These are phyloP conservation scores for Hypericum perforatum DNA, from an alignment of 345 rosid species.

Conservation along the genomic window DNA sequence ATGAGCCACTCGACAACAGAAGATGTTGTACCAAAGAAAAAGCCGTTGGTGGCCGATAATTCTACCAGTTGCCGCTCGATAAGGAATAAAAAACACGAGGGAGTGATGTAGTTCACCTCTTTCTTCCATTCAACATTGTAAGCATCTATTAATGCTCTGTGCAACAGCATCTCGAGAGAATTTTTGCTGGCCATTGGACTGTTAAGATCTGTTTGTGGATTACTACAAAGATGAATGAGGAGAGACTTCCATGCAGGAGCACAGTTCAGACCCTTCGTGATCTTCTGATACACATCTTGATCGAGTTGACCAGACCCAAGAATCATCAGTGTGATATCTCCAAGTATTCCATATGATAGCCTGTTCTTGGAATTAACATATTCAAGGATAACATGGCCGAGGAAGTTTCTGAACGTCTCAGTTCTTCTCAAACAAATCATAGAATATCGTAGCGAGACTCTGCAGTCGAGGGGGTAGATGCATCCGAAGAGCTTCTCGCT, in stretches of 20 bases:
- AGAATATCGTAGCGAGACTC: constrained; percentile 16
- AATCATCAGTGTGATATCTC: constrained; percentile 24
- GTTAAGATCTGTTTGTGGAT: background rate
- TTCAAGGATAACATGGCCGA: constrained; percentile 15
- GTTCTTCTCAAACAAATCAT: constrained; percentile 28
- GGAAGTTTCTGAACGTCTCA: constrained; percentile 13
- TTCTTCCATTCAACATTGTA: constrained; percentile 26
- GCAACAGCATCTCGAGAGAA: constrained; percentile 13
- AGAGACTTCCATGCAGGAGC: constrained; percentile 26
- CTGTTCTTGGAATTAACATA: background rate
- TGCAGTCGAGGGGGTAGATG: constrained; percentile 32
- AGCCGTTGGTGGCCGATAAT: constrained; percentile 11
- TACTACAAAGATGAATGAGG: constrained; percentile 12
- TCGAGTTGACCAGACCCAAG: constrained; percentile 29
- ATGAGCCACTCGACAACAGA: constrained; percentile 35
- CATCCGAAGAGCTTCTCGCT: constrained; percentile 6
- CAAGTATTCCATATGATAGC: constrained; percentile 30
- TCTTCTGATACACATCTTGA: constrained; percentile 3
- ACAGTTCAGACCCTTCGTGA: constrained; percentile 5
- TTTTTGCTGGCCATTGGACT: background rate
- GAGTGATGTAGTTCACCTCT: constrained; percentile 26
- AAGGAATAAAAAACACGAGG: constrained; percentile 35
- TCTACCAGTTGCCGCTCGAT: constrained; percentile 31
- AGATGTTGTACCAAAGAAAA: constrained; percentile 19
- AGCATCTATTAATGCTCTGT: constrained; percentile 25